Percentiles rank a stretch among this genome's conserved stretches.
phyloP scores from a whole-genome alignment of 495 filamentous ascomycete genomes.

The Podospora comata region DNA sequence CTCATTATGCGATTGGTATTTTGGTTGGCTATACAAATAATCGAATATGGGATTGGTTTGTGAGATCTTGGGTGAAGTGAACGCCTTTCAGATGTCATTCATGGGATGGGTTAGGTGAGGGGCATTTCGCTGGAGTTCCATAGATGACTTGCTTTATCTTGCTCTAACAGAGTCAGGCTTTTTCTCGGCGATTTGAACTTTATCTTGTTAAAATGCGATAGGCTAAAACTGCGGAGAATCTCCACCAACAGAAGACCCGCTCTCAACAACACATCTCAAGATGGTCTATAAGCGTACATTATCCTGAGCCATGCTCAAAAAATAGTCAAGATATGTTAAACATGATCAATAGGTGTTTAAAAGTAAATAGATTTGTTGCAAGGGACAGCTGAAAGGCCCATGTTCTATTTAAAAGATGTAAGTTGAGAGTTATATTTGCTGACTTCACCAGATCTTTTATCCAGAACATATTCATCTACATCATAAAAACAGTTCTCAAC shows the following conservation, averaged over 20 bases:
- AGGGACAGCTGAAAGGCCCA: too few species aligned
- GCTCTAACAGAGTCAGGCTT: not conserved
- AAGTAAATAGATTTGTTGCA: too few species aligned
- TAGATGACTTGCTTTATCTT: not conserved
- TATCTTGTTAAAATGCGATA: not conserved
- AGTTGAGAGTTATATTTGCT: too few species aligned
- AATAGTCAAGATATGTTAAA: too few species aligned
- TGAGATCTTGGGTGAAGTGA: not conserved
- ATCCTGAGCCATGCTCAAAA: too few species aligned
- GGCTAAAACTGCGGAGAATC: not conserved
- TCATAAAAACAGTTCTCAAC: too few species aligned
- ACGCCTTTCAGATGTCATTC: not conserved
- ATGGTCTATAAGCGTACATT: too few species aligned
- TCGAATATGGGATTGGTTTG: not conserved
- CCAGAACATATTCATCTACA: too few species aligned
- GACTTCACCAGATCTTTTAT: too few species aligned
- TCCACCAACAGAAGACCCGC: not conserved
- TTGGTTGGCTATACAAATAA: not conserved
- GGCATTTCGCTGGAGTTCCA: not conserved
- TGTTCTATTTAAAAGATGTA: too few species aligned
- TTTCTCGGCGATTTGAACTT: not conserved
- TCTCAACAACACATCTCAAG: not conserved
- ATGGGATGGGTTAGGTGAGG: not conserved
- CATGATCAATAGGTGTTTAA: too few species aligned
- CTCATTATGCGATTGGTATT: conserved; percentile 29